Evolutionary conservation across 305 asterid genomes (phyloP), one percentile per base, ranked within the genome.

Genomic region (Petunia hybrid): DNA sequence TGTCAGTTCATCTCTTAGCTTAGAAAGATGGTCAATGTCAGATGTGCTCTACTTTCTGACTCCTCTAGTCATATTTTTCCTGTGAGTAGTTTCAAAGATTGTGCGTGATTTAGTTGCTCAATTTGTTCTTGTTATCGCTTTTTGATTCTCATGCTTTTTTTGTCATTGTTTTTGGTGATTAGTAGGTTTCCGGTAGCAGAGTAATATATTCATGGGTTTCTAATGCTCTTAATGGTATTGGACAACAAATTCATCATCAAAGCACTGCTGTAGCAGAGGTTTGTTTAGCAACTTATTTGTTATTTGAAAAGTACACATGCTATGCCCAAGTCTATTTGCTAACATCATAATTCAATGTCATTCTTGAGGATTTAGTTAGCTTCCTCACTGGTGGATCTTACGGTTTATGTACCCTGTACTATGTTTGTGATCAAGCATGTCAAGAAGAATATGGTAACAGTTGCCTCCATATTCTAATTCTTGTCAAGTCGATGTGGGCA

Each of bases 121-220:
- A 81, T 39, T 57, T 83, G 68, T 70, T 70, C 41, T 36, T 43
- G 4, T 61, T 2, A 14, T 53, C 57, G 61, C 80, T 63, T 80
- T 75, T 8, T 45, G 36, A 64, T 45, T 71, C 14, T 64, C 64
- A 40, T 41, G 59, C 79, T 80, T 80, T 81, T 81, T 85, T 82
- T 80, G 77, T 83, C 76, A n/a, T 78, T 85, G 87, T 85, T 88
- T 82, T 86, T 88, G 91, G 93, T 88, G 90, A 89, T 88, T 85
- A 87, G 91, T 91, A 95, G 99, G 97, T 89, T 85, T 89, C 89
- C 86, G 97, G 99, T 90, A 87, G 91, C 94, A 91, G 98, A 92
- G 97, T 80, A 84, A 88, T 93, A 80, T 91, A 91, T 88, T 89
- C 98, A 1, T 91, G 97, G 98, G 97, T 91, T 82, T 93, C 99